Conservation (phyloP, 169 alveolate genomes). For the Plasmodium gaboni region DNA sequence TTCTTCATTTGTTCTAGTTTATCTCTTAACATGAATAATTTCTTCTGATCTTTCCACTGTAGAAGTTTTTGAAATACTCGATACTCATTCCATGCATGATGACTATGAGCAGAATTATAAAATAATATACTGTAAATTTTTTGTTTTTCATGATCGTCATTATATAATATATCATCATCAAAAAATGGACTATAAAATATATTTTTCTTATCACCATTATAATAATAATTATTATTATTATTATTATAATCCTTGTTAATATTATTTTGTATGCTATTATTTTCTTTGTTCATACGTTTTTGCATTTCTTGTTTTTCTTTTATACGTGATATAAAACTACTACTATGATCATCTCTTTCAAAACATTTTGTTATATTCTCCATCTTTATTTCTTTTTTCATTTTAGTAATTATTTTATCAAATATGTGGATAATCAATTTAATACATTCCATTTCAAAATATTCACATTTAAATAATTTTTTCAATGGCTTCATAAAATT, state of each 20-base stretch:
- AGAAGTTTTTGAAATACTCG: slow-evolving; percentile 7
- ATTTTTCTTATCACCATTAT: slow-evolving; percentile 5
- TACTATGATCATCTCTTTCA: slow-evolving; percentile 4
- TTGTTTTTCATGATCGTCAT: slow-evolving; percentile 13
- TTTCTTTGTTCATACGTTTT: background rate
- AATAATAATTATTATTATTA: background rate
- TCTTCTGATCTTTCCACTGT: slow-evolving; percentile 32
- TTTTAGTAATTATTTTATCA: slow-evolving; percentile 27
- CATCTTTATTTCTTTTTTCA: slow-evolving; percentile 42
- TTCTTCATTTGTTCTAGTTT: slow-evolving; percentile 36
- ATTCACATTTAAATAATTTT: slow-evolving; percentile 58
- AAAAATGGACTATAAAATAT: background rate
- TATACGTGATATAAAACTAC: background rate
- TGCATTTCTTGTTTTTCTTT: background rate
- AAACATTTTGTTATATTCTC: slow-evolving; percentile 17
- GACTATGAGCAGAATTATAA: background rate
- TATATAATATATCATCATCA: background rate
- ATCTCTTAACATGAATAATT: slow-evolving; percentile 41
- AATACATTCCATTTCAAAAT: slow-evolving; percentile 34
- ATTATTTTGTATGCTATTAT: no score
- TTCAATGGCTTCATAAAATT: slow-evolving; percentile 8
- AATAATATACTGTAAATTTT: slow-evolving; percentile 28
- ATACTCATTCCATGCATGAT: background rate
- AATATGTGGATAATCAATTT: slow-evolving; percentile 20
- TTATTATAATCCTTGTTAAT: no score